phyloP scores from a whole-genome alignment of 768 basidiomycete species.

The Coprinopsis marcescibilis region DNA sequence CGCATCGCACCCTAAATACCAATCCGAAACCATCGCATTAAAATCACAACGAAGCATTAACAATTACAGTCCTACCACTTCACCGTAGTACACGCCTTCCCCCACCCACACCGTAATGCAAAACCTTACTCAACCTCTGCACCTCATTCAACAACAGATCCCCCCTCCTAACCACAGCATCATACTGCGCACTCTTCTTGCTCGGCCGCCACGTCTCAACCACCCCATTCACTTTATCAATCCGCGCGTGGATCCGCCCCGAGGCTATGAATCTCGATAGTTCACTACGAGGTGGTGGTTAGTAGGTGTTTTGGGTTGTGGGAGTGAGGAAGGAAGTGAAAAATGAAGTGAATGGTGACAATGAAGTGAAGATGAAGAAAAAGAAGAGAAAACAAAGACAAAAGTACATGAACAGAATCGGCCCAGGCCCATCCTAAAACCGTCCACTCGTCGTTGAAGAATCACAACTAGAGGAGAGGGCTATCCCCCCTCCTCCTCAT shows the following conservation, averaged over 20 bases:
- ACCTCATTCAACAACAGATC: conserved; percentile 85
- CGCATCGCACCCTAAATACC: too few species aligned
- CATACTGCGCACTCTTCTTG: conserved; percentile 79
- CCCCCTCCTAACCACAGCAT: conserved; percentile 89
- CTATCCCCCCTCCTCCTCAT: too few species aligned
- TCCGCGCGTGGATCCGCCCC: conserved; percentile 78
- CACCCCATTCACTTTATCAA: conserved; percentile 92
- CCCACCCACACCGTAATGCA: conserved; percentile 53
- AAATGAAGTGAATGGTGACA: neutral
- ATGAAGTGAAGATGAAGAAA: too few species aligned
- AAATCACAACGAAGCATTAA: too few species aligned
- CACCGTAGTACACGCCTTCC: too few species aligned
- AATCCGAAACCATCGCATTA: too few species aligned
- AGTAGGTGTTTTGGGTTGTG: neutral
- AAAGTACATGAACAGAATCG: too few species aligned
- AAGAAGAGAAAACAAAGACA: too few species aligned
- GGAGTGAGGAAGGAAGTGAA: neutral
- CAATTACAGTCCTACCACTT: too few species aligned
- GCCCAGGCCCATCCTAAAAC: too few species aligned
- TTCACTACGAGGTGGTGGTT: conserved; percentile 46
- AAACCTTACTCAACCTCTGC: conserved; percentile 86
- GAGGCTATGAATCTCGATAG: conserved; percentile 88
- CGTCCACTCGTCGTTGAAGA: too few species aligned
- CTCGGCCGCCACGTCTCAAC: conserved; percentile 81
- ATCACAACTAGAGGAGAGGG: too few species aligned